A percentile compares a stretch with the other conserved stretches of the same genome.
These are phyloP conservation scores for Penicillium sp. DNA, from an alignment of 2,329 filamentous ascomycete genomes.

Conservation along the genomic window DNA sequence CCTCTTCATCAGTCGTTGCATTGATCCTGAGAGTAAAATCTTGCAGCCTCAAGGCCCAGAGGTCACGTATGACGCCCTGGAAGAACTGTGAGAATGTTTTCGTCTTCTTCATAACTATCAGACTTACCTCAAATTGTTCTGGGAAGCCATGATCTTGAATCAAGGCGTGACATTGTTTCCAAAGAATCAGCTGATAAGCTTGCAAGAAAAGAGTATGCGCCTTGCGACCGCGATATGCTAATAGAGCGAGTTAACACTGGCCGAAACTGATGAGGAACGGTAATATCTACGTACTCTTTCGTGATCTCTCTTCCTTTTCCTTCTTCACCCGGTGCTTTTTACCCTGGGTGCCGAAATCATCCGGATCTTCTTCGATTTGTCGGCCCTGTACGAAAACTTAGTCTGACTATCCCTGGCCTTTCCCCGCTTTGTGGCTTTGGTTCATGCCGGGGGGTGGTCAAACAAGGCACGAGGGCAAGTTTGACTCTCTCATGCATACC, in stretches of 20 bases:
- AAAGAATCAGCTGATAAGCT: constrained; percentile 80
- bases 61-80: constrained; percentile 72
- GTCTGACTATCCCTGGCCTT: neutral
- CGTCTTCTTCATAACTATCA: neutral
- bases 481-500: constrained; percentile 51
- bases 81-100: constrained; percentile 1
- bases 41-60: constrained; percentile 80
- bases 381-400: constrained; percentile 39
- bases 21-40: constrained; percentile 57
- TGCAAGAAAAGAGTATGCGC: constrained; percentile 82
- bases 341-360: constrained; percentile 70
- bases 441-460: constrained; percentile 10
- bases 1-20: constrained; percentile 43
- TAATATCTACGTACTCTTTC: constrained; percentile 49
- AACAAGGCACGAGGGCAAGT: constrained; percentile 15
- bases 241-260: constrained; percentile 48
- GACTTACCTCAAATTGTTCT: constrained; percentile 70
- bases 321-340: constrained; percentile 63
- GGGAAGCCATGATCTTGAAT: constrained; percentile 70
- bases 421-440: constrained; percentile 12
- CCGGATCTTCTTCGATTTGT: constrained; percentile 65
- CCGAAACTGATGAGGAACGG: neutral
- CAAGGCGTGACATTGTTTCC: constrained; percentile 79
- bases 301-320: constrained; percentile 58
- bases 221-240: constrained; percentile 65